phyloP scores from a whole-genome alignment of 2,329 filamentous ascomycete species.

The Talaromyces sp. region DNA sequence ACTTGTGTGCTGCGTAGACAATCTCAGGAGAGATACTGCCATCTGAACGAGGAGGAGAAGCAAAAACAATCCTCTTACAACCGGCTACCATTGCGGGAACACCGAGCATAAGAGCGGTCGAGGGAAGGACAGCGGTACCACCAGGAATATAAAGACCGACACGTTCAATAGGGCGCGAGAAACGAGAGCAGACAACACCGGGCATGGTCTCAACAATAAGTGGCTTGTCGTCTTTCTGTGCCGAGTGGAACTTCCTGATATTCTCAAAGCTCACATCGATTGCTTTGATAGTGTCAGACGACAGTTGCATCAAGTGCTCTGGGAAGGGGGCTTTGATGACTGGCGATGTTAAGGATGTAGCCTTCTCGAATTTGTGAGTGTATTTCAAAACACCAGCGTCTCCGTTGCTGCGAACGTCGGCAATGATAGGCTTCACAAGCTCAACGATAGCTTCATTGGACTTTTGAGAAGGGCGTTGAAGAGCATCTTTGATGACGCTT shows the following conservation, averaged over 20 bases:
- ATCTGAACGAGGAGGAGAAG: conserved; percentile 84
- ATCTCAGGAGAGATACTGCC: conserved; percentile 94
- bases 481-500: conserved; percentile 66
- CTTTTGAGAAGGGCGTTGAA: conserved; percentile 88
- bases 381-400: conserved; percentile 88
- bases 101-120: conserved; percentile 95
- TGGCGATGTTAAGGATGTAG: conserved; percentile 82
- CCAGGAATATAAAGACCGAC: conserved; percentile 97
- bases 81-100: conserved; percentile 97
- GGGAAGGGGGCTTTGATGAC: conserved; percentile 90
- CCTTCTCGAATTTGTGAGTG: conserved; percentile 97
- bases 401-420: conserved; percentile 77
- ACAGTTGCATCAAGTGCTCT: conserved; percentile 76
- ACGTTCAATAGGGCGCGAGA: conserved; percentile 85
- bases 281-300: conserved; percentile 80
- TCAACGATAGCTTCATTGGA: conserved; percentile 92
- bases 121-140: conserved; percentile 94
- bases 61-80: conserved; percentile 90
- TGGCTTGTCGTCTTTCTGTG: conserved; percentile 80
- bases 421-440: conserved; percentile 88
- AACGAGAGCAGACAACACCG: conserved; percentile 89
- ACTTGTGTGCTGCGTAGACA: conserved; percentile 94
- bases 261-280: conserved; percentile 94
- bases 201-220: conserved; percentile 96
- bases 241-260: conserved; percentile 88